These are phyloP conservation scores for Pyrenophora seminiperda DNA, from an alignment of 2,329 filamentous ascomycete species.

Conservation along the genomic window DNA sequence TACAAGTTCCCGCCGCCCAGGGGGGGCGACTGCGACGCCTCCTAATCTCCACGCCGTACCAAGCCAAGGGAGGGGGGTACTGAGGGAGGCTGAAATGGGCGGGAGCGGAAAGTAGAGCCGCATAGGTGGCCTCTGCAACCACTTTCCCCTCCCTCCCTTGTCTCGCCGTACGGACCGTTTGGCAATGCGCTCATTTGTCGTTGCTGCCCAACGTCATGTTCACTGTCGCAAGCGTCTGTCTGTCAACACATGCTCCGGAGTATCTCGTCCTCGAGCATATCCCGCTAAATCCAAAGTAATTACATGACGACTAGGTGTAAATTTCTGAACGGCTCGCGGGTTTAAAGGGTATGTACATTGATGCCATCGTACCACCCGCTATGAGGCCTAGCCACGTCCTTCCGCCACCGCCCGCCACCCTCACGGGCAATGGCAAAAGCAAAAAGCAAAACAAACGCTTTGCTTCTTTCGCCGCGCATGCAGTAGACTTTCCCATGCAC, in stretches of 20 bases:
- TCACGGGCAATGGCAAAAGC: constrained; percentile 6
- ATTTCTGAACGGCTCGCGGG: too few species aligned
- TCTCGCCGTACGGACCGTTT: too few species aligned
- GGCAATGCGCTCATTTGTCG: too few species aligned
- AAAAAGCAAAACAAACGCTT: constrained; percentile 5
- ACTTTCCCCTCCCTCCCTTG: neutral
- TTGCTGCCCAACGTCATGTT: too few species aligned
- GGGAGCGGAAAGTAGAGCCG: constrained; percentile 26
- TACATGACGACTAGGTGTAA: too few species aligned
- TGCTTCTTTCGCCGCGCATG: constrained; percentile 9
- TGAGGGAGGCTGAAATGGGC: constrained; percentile 24
- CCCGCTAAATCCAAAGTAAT: too few species aligned
- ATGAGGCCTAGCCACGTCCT: constrained; percentile 8
- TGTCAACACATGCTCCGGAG: too few species aligned
- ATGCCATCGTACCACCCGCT: constrained; percentile 1
- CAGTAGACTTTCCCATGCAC: constrained; percentile 14
- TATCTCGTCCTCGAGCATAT: too few species aligned
- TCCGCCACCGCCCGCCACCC: constrained; percentile 8
- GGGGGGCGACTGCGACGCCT: constrained; percentile 20
- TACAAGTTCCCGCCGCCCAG: constrained; percentile 17
- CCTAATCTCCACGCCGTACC: constrained; percentile 19
- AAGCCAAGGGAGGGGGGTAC: constrained; percentile 9
- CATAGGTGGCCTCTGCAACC: constrained; percentile 18
- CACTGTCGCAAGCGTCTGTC: too few species aligned
- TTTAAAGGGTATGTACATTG: too few species aligned